Conservation (phyloP, 2,329 filamentous ascomycete species). For the Claviceps africana region DNA sequence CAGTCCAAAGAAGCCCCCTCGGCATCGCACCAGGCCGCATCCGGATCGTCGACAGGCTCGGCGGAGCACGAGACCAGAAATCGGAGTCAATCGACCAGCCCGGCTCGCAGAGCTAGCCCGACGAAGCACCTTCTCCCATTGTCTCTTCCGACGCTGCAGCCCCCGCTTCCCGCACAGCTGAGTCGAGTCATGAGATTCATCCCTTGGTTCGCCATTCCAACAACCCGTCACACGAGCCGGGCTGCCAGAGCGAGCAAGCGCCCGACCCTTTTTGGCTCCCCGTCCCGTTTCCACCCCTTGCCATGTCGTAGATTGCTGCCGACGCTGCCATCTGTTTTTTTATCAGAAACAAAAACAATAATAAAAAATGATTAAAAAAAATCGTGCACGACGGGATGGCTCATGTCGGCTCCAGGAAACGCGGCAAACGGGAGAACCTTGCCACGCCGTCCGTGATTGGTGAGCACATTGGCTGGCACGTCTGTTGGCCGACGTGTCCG, state of each 20-base stretch:
- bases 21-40: too few relatives aligned
- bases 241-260: neutral
- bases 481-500: too few relatives aligned
- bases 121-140: neutral
- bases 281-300: too few relatives aligned
- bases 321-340: too few relatives aligned
- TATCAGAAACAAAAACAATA: too few relatives aligned
- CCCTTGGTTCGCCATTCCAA: neutral
- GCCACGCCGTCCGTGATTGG: too few relatives aligned
- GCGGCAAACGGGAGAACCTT: too few relatives aligned
- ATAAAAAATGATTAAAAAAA: too few relatives aligned
- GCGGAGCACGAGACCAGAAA: neutral
- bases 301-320: neutral
- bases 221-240: neutral
- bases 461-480: too few relatives aligned
- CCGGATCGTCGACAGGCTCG: neutral
- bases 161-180: neutral
- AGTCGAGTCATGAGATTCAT: neutral
- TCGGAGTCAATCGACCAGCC: neutral
- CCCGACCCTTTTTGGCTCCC: neutral
- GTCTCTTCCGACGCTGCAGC: neutral
- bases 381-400: too few relatives aligned
- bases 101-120: neutral
- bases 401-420: too few relatives aligned
- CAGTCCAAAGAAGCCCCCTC: too few relatives aligned